Evolutionary conservation across 441 rosid species (phyloP).

Genomic region (Breynia disticha): DNA sequence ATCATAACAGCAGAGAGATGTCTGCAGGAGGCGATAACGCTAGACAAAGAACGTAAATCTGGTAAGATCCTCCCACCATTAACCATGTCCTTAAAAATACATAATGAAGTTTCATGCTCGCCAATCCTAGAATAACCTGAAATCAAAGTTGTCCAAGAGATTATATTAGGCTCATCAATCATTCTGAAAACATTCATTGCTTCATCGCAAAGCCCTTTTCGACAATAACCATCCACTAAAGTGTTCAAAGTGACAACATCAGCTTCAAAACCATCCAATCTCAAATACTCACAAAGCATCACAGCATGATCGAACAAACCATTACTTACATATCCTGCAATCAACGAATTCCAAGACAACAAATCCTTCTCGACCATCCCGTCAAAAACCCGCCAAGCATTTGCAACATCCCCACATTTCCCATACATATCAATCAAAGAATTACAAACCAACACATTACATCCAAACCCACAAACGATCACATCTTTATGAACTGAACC

Average conservation of each 20-base stretch:
- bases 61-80: conserved; percentile 9
- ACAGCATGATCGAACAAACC: conserved; percentile 22
- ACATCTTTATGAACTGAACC: conserved; percentile 38
- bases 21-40: conserved; percentile 24
- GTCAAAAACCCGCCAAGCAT: conserved; percentile 46
- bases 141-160: conserved; percentile 33
- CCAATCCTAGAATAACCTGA: conserved; percentile 21
- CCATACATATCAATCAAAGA: conserved; percentile 70
- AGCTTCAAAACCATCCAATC: conserved; percentile 14
- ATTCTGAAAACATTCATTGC: conserved; percentile 40
- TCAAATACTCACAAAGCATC: conserved; percentile 16
- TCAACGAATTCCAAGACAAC: conserved; percentile 68
- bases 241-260: conserved; percentile 24
- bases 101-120: conserved; percentile 18
- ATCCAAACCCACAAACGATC: conserved; percentile 28
- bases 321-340: conserved; percentile 41
- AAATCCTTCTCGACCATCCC: conserved; percentile 39
- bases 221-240: conserved; percentile 22
- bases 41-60: conserved; percentile 25
- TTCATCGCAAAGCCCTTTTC: conserved; percentile 17
- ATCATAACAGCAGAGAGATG: conserved; percentile 19
- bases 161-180: conserved; percentile 35
- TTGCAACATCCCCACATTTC: conserved; percentile 45
- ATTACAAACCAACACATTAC: conserved; percentile 41
- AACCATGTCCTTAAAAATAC: conserved; percentile 20